Percentiles rank a stretch among this genome's conserved stretches.
These are phyloP conservation scores for Melaleuca alternifolia DNA, from an alignment of 345 rosid genomes.

Conservation along the genomic window DNA sequence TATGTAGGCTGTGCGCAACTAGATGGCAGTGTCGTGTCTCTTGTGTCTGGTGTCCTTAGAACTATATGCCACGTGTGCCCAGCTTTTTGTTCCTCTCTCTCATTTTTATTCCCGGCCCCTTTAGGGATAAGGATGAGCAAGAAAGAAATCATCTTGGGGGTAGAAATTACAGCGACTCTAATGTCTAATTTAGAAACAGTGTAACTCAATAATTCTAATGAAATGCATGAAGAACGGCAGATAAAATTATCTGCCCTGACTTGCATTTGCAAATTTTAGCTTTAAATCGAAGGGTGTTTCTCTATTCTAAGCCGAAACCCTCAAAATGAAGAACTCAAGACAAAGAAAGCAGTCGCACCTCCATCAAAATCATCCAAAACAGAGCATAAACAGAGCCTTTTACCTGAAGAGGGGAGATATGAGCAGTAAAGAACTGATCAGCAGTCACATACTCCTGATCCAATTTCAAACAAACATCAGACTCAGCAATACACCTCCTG, in stretches of 20 bases:
- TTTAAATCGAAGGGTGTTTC: neutral
- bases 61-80: neutral
- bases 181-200: neutral
- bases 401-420: conserved; percentile 72
- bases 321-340: neutral
- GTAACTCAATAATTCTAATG: neutral
- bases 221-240: neutral
- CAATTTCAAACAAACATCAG: conserved; percentile 46
- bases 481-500: conserved; percentile 50
- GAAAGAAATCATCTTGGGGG: neutral
- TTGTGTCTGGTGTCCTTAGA: neutral
- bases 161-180: neutral
- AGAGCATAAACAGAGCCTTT: neutral
- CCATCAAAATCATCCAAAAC: neutral
- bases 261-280: neutral
- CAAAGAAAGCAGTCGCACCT: neutral
- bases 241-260: neutral
- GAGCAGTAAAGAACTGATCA: conserved; percentile 61
- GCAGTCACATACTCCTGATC: conserved; percentile 34
- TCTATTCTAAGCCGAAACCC: neutral
- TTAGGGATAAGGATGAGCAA: neutral
- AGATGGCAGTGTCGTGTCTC: neutral
- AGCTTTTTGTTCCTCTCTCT: neutral
- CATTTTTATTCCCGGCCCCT: neutral
- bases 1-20: neutral